phyloP scores from a whole-genome alignment of 306 rosid genomes.

The Quercus wislizeni region DNA sequence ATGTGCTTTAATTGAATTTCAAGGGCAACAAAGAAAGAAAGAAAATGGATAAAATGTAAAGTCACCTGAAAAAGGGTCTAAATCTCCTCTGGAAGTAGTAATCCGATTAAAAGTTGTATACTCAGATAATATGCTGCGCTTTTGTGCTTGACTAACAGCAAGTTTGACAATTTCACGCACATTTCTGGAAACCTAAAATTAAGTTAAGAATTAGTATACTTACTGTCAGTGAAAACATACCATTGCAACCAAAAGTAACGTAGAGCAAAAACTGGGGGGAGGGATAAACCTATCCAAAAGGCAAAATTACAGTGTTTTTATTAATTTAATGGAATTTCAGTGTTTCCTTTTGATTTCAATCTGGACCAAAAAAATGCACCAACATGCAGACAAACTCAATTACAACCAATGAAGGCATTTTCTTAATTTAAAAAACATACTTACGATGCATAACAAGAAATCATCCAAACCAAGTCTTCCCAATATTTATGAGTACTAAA shows the following conservation, averaged over 20 bases:
- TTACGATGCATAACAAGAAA: background rate
- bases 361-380: background rate
- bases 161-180: constrained; percentile 88
- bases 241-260: background rate
- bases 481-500: background rate
- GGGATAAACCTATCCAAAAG: constrained; percentile 1
- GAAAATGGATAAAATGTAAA: constrained; percentile 8
- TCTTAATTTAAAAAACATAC: background rate
- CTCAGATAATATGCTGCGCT: constrained; percentile 64
- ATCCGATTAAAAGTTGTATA: constrained; percentile 79
- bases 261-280: background rate
- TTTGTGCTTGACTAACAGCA: constrained; percentile 86
- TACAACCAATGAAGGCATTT: background rate
- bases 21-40: background rate
- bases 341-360: background rate
- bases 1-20: background rate
- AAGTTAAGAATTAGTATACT: constrained; percentile 21
- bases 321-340: background rate
- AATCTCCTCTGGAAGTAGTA: constrained; percentile 56
- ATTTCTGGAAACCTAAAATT: constrained; percentile 64
- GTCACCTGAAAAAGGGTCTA: constrained; percentile 89
- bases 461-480: background rate
- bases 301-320: background rate
- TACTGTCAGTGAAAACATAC: constrained; percentile 14
- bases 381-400: background rate